phyloP scores from a whole-genome alignment of 371 early-diverging fungal species.

The Mortierella sp. region DNA sequence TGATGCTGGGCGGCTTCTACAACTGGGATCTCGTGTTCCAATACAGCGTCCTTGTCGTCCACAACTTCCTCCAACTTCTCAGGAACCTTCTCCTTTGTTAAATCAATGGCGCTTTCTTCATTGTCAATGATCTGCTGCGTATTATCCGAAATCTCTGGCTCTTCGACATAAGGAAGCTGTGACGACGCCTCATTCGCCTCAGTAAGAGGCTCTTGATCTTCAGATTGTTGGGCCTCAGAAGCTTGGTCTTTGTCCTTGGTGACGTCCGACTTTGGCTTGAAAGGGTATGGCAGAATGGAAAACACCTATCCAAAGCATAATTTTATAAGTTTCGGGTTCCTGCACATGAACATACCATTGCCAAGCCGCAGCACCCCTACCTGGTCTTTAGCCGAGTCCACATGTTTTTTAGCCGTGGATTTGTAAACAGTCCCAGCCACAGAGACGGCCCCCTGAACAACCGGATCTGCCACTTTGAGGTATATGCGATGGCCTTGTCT shows the following conservation, averaged over 20 bases:
- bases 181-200: neutral
- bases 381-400: conserved; percentile 50
- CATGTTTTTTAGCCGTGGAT: conserved; percentile 52
- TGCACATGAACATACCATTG: neutral
- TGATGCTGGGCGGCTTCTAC: neutral
- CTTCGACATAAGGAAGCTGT: neutral
- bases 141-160: neutral
- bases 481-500: conserved; percentile 41
- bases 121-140: neutral
- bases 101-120: neutral
- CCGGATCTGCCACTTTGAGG: conserved; percentile 46
- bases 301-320: neutral
- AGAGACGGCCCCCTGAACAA: conserved; percentile 37
- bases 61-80: neutral
- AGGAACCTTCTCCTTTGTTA: neutral
- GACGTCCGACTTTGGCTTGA: neutral
- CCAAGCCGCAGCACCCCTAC: conserved; percentile 10
- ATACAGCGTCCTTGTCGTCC: neutral
- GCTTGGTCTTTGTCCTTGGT: neutral
- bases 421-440: conserved; percentile 38
- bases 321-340: neutral
- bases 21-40: neutral
- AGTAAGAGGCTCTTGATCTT: neutral
- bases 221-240: neutral
- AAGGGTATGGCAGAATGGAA: neutral